phyloP scores from a whole-genome alignment of 805 yeast genomes.

The Saccharomycopsis javanensis region DNA sequence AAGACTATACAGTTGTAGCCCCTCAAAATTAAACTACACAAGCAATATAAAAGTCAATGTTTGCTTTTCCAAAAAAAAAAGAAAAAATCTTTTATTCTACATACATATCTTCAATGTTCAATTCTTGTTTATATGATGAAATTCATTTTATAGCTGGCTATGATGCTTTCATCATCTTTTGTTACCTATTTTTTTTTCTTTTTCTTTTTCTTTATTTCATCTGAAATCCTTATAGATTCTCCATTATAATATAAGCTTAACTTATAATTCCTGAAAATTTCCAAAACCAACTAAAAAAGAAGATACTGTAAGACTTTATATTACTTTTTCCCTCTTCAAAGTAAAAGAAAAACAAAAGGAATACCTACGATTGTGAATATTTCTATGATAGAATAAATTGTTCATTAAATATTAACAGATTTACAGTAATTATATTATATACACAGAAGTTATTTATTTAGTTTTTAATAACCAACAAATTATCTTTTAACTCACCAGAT shows the following conservation, averaged over 20 bases:
- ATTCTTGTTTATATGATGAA: not conserved
- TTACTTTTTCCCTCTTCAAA: too few species aligned
- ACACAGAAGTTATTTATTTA: not conserved
- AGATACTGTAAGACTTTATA: too few species aligned
- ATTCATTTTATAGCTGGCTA: not conserved
- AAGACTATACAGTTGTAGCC: constrained; percentile 2
- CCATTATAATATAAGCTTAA: not conserved
- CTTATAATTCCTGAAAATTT: too few species aligned
- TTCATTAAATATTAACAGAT: too few species aligned
- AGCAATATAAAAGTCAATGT: too few species aligned
- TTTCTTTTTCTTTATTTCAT: too few species aligned
- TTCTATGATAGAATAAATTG: too few species aligned
- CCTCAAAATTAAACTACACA: not conserved
- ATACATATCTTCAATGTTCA: not conserved
- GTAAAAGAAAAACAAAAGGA: too few species aligned
- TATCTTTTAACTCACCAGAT: constrained; percentile 18
- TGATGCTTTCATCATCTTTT: too few species aligned
- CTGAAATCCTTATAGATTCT: not conserved
- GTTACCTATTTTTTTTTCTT: not conserved
- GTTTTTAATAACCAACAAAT: not conserved
- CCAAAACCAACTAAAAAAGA: too few species aligned
- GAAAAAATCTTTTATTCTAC: too few species aligned
- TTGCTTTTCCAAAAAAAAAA: not conserved
- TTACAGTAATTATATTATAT: not conserved
- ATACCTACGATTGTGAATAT: too few species aligned